phyloP scores from a whole-genome alignment of 768 basidiomycete species.

The Leccinum disarticulatum region DNA sequence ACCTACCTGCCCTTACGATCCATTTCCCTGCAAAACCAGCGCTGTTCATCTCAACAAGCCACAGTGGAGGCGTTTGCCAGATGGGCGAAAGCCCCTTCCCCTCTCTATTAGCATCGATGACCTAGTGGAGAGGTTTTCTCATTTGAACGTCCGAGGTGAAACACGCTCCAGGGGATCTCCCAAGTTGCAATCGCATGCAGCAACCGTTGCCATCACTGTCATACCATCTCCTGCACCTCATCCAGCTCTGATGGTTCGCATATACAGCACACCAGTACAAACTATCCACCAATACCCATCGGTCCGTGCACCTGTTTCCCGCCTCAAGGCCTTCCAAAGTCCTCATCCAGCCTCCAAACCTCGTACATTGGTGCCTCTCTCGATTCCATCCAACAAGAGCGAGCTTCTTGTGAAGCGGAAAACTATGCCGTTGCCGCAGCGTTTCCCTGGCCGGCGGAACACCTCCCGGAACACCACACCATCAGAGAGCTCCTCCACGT shows the following conservation, averaged over 20 bases:
- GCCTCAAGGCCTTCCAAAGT: conserved; percentile 5
- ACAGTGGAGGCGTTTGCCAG: conserved; percentile 6
- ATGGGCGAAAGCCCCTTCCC: neutral
- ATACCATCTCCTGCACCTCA: conserved; percentile 18
- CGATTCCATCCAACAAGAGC: neutral
- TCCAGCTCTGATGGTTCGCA: conserved; percentile 7
- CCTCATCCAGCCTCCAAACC: neutral
- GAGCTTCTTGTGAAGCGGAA: neutral
- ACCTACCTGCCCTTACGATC: conserved; percentile 14
- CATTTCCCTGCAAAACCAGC: conserved; percentile 17
- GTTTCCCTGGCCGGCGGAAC: neutral
- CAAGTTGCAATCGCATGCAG: conserved; percentile 6
- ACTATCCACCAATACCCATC: neutral
- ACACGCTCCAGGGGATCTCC: neutral
- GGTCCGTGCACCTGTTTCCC: neutral
- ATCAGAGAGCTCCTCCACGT: conserved; percentile 10
- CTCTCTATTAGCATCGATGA: conserved; percentile 1
- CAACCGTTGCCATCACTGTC: conserved; percentile 19
- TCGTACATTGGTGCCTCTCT: conserved; percentile 12
- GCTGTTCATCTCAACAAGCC: neutral
- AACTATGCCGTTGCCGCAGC: conserved; percentile 8
- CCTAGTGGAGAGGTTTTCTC: conserved; percentile 14
- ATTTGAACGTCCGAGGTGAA: conserved; percentile 16
- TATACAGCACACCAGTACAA: neutral
- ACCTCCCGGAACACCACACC: conserved; percentile 1